Base-by-base conservation (phyloP, 306 rosid species). In the Ammopiptanthus mongolicus region DNA sequence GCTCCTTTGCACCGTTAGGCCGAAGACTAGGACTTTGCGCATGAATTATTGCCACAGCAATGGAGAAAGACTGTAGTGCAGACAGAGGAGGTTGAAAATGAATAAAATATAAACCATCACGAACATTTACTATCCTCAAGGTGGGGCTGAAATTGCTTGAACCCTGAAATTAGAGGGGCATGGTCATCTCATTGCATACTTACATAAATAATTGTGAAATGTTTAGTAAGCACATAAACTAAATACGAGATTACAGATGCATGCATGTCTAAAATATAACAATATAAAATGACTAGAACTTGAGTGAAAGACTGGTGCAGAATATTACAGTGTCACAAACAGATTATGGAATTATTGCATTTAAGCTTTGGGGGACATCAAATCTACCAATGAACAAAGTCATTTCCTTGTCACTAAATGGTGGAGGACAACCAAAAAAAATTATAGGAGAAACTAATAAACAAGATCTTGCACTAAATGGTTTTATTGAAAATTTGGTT, bases 21-120 rank as follows among this genome's bases (percentile, higher is more conserved):
- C 77, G 90, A 67, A 96, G 94, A 80, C 81, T 53, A 21, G 98
- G 96, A 78, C 90, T 89, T 74, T 76, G 88, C 0, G 81, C 58
- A 80, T 96, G 98, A 81, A 96, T 76, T 14, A 89, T 78, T 6
- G 98, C 99, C 77, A 92, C 92, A 2, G 97, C 96, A 10, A 96
- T 87, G 63, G 98, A 91, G 84, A 96, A 90, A 69, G 94, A 86
- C 83, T 96, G 98, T 62, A 96, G 87, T 47, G 85, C 75, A 7
- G 96, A 92, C 33, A 96, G 78, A 63, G 85, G 83, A 6, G 51
- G 84, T 50, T 89, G 87, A 79, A 83, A 92, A 83, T 92, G 92
- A 80, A 92, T 76, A 47, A 83, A 91, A 83, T 96, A 85, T 73
- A 96, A 73, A 76, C 85, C 97, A 65, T 90, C 84, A 3, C 65